Evolutionary conservation across 1,284 basidiomycete species (phyloP).

Genomic region (Cryptococcus sp.): DNA sequence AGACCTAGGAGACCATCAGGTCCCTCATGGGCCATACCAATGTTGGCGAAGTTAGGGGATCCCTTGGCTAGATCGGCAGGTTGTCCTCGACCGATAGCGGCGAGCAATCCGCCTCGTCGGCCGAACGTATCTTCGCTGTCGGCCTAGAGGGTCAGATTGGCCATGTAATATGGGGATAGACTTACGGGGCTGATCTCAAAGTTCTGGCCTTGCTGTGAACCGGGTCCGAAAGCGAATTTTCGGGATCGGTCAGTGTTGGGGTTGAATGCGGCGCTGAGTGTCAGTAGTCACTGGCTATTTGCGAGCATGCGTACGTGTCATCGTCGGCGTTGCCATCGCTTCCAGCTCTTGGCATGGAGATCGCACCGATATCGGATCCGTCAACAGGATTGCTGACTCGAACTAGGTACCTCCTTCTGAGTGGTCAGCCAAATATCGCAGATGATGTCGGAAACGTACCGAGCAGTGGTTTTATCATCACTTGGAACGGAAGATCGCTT

Average conservation of each 20-base stretch:
- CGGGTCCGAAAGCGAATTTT: not conserved
- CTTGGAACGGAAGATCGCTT: not conserved
- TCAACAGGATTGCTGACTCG: conserved; percentile 13
- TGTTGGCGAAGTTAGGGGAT: conserved; percentile 3
- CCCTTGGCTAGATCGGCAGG: not conserved
- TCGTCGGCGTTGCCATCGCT: conserved; percentile 2
- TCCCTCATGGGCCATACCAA: conserved; percentile 10
- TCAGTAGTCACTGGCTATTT: too few relatives aligned
- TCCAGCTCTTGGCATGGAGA: conserved; percentile 3
- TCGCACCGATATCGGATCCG: conserved; percentile 10
- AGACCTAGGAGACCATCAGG: conserved; percentile 6
- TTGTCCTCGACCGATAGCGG: conserved; percentile 2
- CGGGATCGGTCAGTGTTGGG: not conserved
- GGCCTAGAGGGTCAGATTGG: not conserved
- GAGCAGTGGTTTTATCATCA: too few relatives aligned
- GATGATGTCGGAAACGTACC: not conserved
- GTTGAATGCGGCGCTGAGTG: not conserved
- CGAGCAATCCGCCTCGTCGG: conserved; percentile 8
- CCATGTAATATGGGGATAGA: not conserved
- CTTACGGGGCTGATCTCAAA: not conserved
- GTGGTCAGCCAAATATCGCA: not conserved
- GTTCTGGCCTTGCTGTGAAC: not conserved
- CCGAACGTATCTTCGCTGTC: conserved; percentile 1
- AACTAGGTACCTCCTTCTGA: conserved; percentile 6
- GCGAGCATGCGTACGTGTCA: not conserved